Conservation (phyloP, 352 stramenopile species). For the Pythium sukuiense region DNA sequence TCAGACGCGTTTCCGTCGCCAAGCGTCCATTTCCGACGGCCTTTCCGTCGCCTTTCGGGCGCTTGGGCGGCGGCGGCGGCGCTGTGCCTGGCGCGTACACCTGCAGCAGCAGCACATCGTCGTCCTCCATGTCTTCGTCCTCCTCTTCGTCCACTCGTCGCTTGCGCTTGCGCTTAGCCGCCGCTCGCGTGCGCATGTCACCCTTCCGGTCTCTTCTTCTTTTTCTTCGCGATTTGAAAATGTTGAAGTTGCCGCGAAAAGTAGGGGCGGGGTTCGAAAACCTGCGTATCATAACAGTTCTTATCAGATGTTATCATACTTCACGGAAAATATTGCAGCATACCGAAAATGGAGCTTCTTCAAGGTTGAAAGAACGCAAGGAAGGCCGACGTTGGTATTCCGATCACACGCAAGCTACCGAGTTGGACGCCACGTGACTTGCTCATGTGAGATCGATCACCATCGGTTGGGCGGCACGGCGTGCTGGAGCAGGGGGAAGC, state of each 20-base stretch:
- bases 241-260: conserved; percentile 6
- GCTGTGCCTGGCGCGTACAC: conserved; percentile 3
- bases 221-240: neutral
- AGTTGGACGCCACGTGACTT: neutral
- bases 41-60: neutral
- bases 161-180: conserved; percentile 4
- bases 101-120: neutral
- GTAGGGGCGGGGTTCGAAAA: conserved; percentile 3
- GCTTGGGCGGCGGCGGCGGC: neutral
- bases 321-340: neutral
- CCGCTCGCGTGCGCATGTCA: neutral
- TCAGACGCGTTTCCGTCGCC: neutral
- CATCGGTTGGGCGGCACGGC: neutral
- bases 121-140: neutral
- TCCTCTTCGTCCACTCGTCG: neutral
- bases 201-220: neutral
- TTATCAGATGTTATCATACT: neutral
- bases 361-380: neutral
- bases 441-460: conserved; percentile 1
- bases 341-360: neutral
- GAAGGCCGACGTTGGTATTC: too few species aligned
- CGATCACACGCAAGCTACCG: neutral
- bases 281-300: neutral
- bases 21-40: neutral
- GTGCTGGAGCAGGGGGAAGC: neutral